Evolutionary conservation across 306 rosid species (phyloP).

Genomic region (Vachellia collinsii): DNA sequence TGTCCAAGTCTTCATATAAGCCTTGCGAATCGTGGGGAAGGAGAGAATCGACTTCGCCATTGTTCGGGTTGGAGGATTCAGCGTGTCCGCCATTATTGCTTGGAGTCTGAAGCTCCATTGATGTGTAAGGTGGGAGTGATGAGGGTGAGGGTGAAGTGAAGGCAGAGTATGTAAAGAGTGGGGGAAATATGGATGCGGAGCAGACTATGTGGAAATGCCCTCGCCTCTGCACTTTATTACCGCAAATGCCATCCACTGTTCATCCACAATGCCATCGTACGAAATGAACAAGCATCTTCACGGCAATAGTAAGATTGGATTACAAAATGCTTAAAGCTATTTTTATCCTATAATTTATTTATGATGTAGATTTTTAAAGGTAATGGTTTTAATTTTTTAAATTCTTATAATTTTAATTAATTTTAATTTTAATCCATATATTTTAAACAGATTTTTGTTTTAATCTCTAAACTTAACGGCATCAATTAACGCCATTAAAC

Average conservation of each 20-base stretch:
- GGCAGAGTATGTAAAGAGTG: constrained; percentile 7
- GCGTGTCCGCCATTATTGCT: constrained; percentile 34
- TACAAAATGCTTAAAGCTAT: constrained; percentile 5
- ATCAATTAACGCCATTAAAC: no score
- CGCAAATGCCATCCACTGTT: constrained; percentile 41
- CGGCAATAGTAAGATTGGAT: background rate
- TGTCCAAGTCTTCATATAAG: constrained; percentile 67
- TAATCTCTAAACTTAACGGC: no score
- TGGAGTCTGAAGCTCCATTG: constrained; percentile 56
- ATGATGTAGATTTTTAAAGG: no score
- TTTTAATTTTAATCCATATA: no score
- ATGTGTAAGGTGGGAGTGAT: background rate
- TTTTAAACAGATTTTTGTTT: no score
- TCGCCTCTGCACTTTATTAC: background rate
- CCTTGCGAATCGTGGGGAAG: constrained; percentile 28
- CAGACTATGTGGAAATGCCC: constrained; percentile 20
- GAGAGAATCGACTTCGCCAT: constrained; percentile 36
- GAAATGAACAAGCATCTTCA: background rate
- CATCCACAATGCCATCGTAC: background rate
- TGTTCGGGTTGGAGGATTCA: constrained; percentile 36
- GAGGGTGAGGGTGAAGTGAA: background rate
- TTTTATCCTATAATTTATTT: no score
- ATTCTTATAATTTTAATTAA: no score
- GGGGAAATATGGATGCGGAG: background rate
- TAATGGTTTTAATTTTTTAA: no score